phyloP scores from a whole-genome alignment of 805 yeast species.

The Ogataea populi-albae region DNA sequence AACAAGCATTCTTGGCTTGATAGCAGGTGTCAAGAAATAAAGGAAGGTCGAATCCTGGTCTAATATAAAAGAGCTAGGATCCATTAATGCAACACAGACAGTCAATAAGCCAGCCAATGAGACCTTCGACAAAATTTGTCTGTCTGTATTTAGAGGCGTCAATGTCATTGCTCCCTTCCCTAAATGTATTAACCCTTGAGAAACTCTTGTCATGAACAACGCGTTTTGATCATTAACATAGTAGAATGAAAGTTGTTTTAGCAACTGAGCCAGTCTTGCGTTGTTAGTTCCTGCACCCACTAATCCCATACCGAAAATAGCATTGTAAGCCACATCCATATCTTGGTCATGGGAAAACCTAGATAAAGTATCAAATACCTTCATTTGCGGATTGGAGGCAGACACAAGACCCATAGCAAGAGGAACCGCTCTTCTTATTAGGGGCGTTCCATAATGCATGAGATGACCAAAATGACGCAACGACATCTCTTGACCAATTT shows the following conservation, averaged over 20 bases:
- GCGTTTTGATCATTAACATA: conserved; percentile 89
- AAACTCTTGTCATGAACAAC: conserved; percentile 85
- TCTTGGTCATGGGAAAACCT: conserved; percentile 96
- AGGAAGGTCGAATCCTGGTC: conserved; percentile 74
- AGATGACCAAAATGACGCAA: conserved; percentile 95
- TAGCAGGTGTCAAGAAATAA: conserved; percentile 81
- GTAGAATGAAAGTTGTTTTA: conserved; percentile 92
- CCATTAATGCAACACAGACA: conserved; percentile 76
- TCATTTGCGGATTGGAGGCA: conserved; percentile 93
- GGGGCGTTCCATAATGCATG: conserved; percentile 95
- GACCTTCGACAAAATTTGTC: conserved; percentile 82
- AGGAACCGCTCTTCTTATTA: conserved; percentile 92
- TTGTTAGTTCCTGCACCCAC: conserved; percentile 99
- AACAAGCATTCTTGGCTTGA: conserved; percentile 88
- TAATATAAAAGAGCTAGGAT: conserved; percentile 79
- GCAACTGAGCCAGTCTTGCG: conserved; percentile 93
- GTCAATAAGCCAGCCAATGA: conserved; percentile 88
- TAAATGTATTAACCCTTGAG: conserved; percentile 91
- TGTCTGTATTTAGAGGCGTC: conserved; percentile 85
- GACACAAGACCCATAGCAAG: conserved; percentile 96
- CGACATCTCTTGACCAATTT: conserved; percentile 96
- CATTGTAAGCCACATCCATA: conserved; percentile 88
- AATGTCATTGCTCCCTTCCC: conserved; percentile 95
- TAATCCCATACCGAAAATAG: conserved; percentile 95
- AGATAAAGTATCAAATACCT: conserved; percentile 92